Evolutionary conservation across 164 flowering plant genomes (phyloP).

Genomic region (Magnolia sinica): DNA sequence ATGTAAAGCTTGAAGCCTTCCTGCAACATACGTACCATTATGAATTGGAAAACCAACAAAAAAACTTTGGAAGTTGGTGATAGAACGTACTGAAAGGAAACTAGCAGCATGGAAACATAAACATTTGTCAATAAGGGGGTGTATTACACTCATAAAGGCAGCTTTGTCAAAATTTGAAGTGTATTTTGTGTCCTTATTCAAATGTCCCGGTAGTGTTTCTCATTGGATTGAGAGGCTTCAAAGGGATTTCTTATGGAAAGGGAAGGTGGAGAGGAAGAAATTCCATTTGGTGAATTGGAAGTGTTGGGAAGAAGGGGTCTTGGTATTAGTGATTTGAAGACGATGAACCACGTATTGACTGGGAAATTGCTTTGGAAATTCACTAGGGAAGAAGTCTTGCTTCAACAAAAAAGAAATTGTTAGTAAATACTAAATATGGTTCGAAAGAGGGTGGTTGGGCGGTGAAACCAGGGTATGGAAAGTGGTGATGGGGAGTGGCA

Average conservation of each 20-base stretch:
- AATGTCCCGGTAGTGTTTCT: not conserved
- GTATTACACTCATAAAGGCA: not conserved
- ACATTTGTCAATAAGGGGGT: not conserved
- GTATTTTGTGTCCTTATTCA: not conserved
- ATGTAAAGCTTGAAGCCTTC: too few relatives aligned
- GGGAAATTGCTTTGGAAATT: too few relatives aligned
- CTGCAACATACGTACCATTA: too few relatives aligned
- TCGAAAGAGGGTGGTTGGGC: too few relatives aligned
- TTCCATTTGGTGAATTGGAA: not conserved
- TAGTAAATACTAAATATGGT: too few relatives aligned
- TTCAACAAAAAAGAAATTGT: too few relatives aligned
- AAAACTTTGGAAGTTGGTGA: not conserved
- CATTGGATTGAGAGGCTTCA: not conserved
- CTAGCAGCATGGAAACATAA: not conserved
- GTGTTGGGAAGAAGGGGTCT: not conserved
- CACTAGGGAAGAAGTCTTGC: too few relatives aligned
- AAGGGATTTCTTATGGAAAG: not conserved
- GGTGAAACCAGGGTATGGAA: too few relatives aligned
- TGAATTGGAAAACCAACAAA: not conserved
- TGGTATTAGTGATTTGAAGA: too few relatives aligned
- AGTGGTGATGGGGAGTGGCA: too few relatives aligned
- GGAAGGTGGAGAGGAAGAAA: not conserved
- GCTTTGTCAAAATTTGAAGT: not conserved
- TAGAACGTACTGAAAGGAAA: not conserved
- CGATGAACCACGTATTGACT: too few relatives aligned